A percentile compares a stretch with the other conserved stretches of the same genome.
phyloP scores from a whole-genome alignment of 306 rosid species.

The Macrotyloma uniflorum region DNA sequence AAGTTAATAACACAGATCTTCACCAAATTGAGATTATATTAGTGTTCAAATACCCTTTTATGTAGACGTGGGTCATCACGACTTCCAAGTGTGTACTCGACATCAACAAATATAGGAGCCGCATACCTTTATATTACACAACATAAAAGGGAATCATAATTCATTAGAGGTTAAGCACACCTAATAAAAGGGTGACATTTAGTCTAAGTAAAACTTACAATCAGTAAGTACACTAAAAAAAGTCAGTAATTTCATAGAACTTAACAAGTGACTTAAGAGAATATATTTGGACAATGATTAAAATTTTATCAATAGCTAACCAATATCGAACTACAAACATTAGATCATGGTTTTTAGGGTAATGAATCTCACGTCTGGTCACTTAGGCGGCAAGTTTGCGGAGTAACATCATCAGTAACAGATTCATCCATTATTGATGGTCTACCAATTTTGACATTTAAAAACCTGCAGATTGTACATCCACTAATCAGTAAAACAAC shows the following conservation, averaged over 20 bases:
- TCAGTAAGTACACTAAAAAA: conserved; percentile 11
- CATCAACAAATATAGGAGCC: conserved; percentile 73
- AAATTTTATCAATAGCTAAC: conserved; percentile 11
- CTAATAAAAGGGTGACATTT: conserved; percentile 6
- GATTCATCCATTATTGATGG: conserved; percentile 64
- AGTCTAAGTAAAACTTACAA: background rate
- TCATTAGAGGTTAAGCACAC: conserved; percentile 14
- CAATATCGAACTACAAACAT: conserved; percentile 18
- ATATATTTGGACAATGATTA: conserved; percentile 1
- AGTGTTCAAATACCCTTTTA: conserved; percentile 52
- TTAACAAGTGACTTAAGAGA: conserved; percentile 15
- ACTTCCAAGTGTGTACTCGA: conserved; percentile 69
- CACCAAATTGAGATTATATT: conserved; percentile 23
- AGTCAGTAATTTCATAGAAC: conserved; percentile 8
- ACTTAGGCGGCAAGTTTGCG: conserved; percentile 81
- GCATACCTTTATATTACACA: conserved; percentile 61
- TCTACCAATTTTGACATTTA: conserved; percentile 61
- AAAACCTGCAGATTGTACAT: conserved; percentile 58
- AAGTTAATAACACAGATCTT: conserved; percentile 19
- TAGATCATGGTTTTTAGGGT: background rate
- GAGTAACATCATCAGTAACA: conserved; percentile 49
- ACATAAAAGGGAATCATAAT: background rate
- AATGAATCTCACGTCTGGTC: conserved; percentile 69
- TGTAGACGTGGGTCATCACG: conserved; percentile 40
- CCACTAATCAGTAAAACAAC: conserved; percentile 34